These are phyloP conservation scores for Arthromyces matolae DNA, from an alignment of 768 basidiomycete species.

Conservation along the genomic window DNA sequence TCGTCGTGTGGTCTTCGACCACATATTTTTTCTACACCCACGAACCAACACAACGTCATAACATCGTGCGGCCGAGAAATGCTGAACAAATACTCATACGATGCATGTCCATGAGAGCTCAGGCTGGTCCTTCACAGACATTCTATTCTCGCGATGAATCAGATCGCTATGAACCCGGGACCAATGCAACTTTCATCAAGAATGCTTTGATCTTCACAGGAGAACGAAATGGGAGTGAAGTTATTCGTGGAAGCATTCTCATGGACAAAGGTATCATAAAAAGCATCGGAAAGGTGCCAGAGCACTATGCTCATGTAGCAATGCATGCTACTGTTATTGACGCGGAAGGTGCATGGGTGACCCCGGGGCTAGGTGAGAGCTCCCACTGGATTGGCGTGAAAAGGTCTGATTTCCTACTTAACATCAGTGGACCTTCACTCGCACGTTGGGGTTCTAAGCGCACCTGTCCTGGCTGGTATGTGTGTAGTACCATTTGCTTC, in stretches of 20 bases:
- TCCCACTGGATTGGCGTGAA: neutral
- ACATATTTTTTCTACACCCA: slow-evolving; percentile 2
- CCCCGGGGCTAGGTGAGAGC: slow-evolving; percentile 55
- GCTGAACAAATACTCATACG: slow-evolving; percentile 34
- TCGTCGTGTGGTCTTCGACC: slow-evolving; percentile 13
- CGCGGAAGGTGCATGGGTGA: slow-evolving; percentile 64
- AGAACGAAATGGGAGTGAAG: slow-evolving; percentile 47
- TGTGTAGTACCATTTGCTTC: slow-evolving; percentile 5
- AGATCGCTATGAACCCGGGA: slow-evolving; percentile 65
- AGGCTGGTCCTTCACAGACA: slow-evolving; percentile 35
- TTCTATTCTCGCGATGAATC: slow-evolving; percentile 46
- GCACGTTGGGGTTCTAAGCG: slow-evolving; percentile 69
- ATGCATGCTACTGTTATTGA: slow-evolving; percentile 53
- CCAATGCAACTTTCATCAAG: slow-evolving; percentile 61
- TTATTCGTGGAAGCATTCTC: slow-evolving; percentile 60
- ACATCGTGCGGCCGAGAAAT: slow-evolving; percentile 20
- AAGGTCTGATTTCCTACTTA: slow-evolving; percentile 19
- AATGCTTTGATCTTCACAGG: slow-evolving; percentile 72
- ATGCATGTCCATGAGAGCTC: slow-evolving; percentile 51
- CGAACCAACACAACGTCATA: slow-evolving; percentile 6
- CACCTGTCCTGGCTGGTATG: slow-evolving; percentile 51
- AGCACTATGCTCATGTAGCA: slow-evolving; percentile 30
- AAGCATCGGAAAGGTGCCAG: slow-evolving; percentile 51
- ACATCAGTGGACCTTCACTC: slow-evolving; percentile 69
- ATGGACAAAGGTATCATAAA: slow-evolving; percentile 65